Evolutionary conservation across 2,329 filamentous ascomycete species (phyloP).

Genomic region (Botrytis elliptica): DNA sequence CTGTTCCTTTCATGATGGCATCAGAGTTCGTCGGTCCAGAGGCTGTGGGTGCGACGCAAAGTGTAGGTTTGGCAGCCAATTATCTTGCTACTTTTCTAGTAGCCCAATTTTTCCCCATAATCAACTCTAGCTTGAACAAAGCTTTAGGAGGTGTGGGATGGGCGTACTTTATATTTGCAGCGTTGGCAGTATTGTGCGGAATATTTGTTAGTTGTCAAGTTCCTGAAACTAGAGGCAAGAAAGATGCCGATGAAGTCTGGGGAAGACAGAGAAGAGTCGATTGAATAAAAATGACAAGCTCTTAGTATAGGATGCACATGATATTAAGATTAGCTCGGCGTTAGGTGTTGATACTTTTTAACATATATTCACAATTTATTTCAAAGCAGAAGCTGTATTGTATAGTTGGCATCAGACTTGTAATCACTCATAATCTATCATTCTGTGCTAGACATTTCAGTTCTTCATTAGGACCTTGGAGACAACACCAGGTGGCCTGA

Average conservation of each 20-base stretch:
- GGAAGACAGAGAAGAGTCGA: conserved; percentile 54
- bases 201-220: conserved; percentile 72
- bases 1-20: conserved; percentile 90
- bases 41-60: conserved; percentile 88
- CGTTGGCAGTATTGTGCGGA: conserved; percentile 65
- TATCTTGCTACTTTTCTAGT: conserved; percentile 91
- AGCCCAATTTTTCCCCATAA: conserved; percentile 89
- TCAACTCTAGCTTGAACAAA: conserved; percentile 70
- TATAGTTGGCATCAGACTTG: neutral
- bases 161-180: conserved; percentile 91
- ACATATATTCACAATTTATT: neutral
- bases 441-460: neutral
- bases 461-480: neutral
- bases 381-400: neutral
- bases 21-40: conserved; percentile 88
- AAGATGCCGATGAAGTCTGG: conserved; percentile 88
- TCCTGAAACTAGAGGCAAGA: conserved; percentile 86
- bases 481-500: neutral
- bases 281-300: conserved; percentile 20
- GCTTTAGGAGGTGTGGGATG: conserved; percentile 68
- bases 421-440: neutral
- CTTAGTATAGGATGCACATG: neutral
- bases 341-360: neutral
- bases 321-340: neutral
- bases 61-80: conserved; percentile 81